phyloP scores from a whole-genome alignment of 2,329 filamentous ascomycete species.

The Fusarium haematococcum region DNA sequence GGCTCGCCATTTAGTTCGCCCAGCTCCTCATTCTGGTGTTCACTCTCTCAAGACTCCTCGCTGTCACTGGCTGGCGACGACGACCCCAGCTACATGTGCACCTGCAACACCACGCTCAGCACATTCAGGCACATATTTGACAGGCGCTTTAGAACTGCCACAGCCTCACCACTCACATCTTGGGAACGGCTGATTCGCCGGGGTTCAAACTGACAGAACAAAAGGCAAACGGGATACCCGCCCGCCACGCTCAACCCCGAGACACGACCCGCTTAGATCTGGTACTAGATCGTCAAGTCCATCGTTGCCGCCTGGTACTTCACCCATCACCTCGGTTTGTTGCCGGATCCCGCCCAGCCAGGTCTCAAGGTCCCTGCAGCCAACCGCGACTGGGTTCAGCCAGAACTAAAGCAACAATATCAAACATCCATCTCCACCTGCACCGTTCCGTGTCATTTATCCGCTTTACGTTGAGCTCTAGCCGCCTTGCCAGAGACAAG shows the following conservation, averaged over 20 bases:
- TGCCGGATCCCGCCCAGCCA: constrained; percentile 33
- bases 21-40: constrained; percentile 11
- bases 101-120: constrained; percentile 35
- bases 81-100: constrained; percentile 28
- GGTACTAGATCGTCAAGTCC: constrained; percentile 28
- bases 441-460: constrained; percentile 20
- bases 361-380: constrained; percentile 40
- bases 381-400: constrained; percentile 29
- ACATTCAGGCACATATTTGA: constrained; percentile 34
- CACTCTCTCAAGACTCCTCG: constrained; percentile 9
- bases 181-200: constrained; percentile 1
- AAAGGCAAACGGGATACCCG: constrained; percentile 20
- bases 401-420: constrained; percentile 24
- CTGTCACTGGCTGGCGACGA: constrained; percentile 27
- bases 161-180: constrained; percentile 9
- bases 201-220: neutral
- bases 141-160: constrained; percentile 24
- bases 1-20: constrained; percentile 11
- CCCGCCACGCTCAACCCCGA: constrained; percentile 10
- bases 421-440: constrained; percentile 25
- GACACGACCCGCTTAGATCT: constrained; percentile 28
- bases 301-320: constrained; percentile 28
- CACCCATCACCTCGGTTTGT: constrained; percentile 28
- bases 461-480: constrained; percentile 31
- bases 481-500: constrained; percentile 31